Conservation (phyloP, 164 flowering plant species). For the Liriodendron chinense region DNA sequence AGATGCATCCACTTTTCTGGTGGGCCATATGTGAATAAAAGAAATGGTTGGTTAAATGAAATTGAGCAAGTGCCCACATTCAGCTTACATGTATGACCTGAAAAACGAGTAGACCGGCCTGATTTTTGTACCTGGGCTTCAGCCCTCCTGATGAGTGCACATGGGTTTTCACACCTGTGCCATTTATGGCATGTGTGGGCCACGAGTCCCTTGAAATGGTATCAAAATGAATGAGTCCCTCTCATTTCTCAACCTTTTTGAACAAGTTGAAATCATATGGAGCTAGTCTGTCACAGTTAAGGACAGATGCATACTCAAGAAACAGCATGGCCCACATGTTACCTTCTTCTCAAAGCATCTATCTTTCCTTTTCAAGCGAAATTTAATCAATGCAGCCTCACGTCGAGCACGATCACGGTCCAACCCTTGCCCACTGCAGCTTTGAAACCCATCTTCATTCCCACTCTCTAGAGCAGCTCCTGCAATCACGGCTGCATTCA, state of each 20-base stretch:
- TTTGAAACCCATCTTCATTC: slow-evolving; percentile 20
- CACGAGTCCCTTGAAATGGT: neutral
- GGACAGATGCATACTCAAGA: neutral
- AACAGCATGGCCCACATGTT: neutral
- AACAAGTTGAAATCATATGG: neutral
- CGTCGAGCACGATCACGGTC: slow-evolving; percentile 33
- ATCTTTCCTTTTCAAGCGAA: slow-evolving; percentile 50
- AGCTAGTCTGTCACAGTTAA: no score
- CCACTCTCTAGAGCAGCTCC: slow-evolving; percentile 15
- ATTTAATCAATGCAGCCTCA: slow-evolving; percentile 48
- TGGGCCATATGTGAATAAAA: neutral
- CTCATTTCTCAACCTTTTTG: neutral
- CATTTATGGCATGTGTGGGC: neutral
- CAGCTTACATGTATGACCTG: neutral
- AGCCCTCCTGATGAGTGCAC: neutral
- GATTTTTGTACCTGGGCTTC: neutral
- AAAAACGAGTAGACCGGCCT: neutral
- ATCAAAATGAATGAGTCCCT: neutral
- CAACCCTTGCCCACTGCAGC: slow-evolving; percentile 18
- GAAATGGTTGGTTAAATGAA: neutral
- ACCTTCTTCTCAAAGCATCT: slow-evolving; percentile 65
- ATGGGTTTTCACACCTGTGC: neutral
- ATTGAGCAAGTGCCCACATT: neutral
- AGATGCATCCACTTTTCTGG: neutral
- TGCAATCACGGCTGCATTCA: slow-evolving; percentile 11